A percentile compares a stretch with the other conserved stretches of the same genome.
These are phyloP conservation scores for Aspergillus unguis DNA, from an alignment of 2,329 filamentous ascomycete genomes.

Conservation along the genomic window DNA sequence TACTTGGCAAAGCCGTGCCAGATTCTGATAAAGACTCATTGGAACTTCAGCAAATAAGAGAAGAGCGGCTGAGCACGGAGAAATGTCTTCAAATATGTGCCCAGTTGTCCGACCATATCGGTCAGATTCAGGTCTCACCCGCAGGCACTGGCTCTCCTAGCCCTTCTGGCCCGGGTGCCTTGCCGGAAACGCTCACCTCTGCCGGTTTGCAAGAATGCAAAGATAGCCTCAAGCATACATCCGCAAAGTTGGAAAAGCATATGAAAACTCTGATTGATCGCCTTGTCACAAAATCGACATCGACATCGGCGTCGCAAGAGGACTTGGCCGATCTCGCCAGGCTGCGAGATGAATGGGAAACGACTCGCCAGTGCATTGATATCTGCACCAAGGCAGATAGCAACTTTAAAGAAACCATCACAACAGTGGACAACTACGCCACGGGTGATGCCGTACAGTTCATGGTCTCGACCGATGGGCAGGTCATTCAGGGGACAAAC, in stretches of 20 bases:
- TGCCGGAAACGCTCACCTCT: slow-evolving; percentile 31
- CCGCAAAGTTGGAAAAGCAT: slow-evolving; percentile 31
- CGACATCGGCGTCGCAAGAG: slow-evolving; percentile 24
- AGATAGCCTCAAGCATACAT: slow-evolving; percentile 26
- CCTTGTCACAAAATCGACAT: slow-evolving; percentile 31
- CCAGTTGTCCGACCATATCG: slow-evolving; percentile 29
- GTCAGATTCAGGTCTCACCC: slow-evolving; percentile 23
- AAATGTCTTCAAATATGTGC: slow-evolving; percentile 33
- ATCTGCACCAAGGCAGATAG: slow-evolving; percentile 33
- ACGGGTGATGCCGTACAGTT: slow-evolving; percentile 37
- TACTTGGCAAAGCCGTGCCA: slow-evolving; percentile 12
- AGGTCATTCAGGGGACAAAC: slow-evolving; percentile 33
- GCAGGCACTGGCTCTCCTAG: slow-evolving; percentile 17
- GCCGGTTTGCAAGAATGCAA: slow-evolving; percentile 37
- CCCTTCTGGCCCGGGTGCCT: slow-evolving; percentile 8
- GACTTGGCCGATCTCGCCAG: slow-evolving; percentile 31
- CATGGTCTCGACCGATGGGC: slow-evolving; percentile 38
- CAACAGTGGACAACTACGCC: slow-evolving; percentile 34
- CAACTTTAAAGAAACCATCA: slow-evolving; percentile 28
- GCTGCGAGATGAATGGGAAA: slow-evolving; percentile 38
- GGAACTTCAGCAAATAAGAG: slow-evolving; percentile 25
- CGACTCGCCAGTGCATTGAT: slow-evolving; percentile 31
- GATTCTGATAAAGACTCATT: slow-evolving; percentile 17
- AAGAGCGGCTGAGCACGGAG: slow-evolving; percentile 29
- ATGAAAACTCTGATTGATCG: slow-evolving; percentile 31